Conservation (phyloP, 768 basidiomycete species). For the Suillus hirtellus region DNA sequence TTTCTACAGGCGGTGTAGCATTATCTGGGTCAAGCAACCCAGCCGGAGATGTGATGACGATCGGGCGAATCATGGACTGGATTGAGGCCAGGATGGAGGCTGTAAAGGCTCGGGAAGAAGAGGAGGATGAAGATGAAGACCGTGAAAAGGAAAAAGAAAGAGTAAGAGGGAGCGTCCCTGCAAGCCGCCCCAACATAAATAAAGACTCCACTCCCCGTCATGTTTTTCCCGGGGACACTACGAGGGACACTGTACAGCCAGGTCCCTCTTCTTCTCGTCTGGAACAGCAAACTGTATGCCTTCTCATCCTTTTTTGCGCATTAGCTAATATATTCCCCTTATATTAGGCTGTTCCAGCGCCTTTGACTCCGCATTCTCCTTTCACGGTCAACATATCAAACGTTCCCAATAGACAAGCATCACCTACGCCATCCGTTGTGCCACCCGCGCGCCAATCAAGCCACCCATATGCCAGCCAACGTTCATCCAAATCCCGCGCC, state of each 20-base stretch:
- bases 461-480: constrained; percentile 19
- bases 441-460: constrained; percentile 19
- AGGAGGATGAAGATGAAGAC: constrained; percentile 82
- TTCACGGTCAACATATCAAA: constrained; percentile 22
- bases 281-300: constrained; percentile 33
- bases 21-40: constrained; percentile 42
- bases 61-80: constrained; percentile 84
- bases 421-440: constrained; percentile 27
- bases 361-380: constrained; percentile 36
- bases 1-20: constrained; percentile 58
- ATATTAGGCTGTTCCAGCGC: constrained; percentile 21
- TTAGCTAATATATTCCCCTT: constrained; percentile 13
- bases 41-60: constrained; percentile 63
- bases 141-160: constrained; percentile 55
- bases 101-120: constrained; percentile 70
- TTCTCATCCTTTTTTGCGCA: neutral
- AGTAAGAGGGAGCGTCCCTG: constrained; percentile 28
- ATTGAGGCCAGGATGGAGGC: constrained; percentile 80
- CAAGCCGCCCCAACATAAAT: constrained; percentile 18
- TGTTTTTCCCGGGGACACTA: constrained; percentile 18
- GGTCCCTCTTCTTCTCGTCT: constrained; percentile 19
- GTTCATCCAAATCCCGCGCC: constrained; percentile 32
- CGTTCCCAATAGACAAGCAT: constrained; percentile 20
- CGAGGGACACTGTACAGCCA: constrained; percentile 22
- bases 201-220: constrained; percentile 21